Base-by-base conservation (phyloP, 441 rosid species). In the Erysimum pusillum region DNA sequence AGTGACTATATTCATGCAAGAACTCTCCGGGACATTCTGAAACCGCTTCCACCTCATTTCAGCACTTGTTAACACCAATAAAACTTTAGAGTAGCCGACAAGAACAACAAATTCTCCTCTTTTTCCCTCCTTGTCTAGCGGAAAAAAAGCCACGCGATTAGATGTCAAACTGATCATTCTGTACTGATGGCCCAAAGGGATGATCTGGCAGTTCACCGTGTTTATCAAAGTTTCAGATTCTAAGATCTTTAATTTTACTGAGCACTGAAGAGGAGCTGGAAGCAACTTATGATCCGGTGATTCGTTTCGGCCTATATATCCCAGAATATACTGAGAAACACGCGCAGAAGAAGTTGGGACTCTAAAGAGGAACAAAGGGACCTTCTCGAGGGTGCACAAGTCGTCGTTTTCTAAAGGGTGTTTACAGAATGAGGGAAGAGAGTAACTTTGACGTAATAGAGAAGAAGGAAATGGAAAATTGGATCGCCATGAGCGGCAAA, bases 81-180 rank as follows among this genome's bases (percentile, higher is more conserved):
- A 3, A 49, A 6, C 1, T 9, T 0, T 9, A 42, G 9, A 0
- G 38, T 13, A 9, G 45, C 7, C 0, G 12, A 42, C 2, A 7
- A 73, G 63, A n/a, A 73, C 77, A 14, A 44, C 12, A 1, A 62
- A 62, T 2, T 72, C 76, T 63, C 35, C 35, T 51, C 36, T 6
- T 52, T 25, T 25, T 56, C 44, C 54, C 0, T 46, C 58, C n/a
- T 70, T 51, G 48, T 60, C n/a, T 4, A 62, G 52, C 5, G 59
- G 67, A 71, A 71, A 60, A 48, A 60, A 4, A 36, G 48, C 75
- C 2, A 46, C 38, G 0, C 49, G 10, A 13, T n/a, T 1, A 4
- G 32, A 5, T 17, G 3, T 22, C 11, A 2, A 65, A 52, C 61
- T 46, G 0, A 22, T 38, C 35, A 72, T 54, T 53, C 9, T 11